Evolutionary conservation across 495 filamentous ascomycete species (phyloP).

Genomic region (Neurospora terricola): DNA sequence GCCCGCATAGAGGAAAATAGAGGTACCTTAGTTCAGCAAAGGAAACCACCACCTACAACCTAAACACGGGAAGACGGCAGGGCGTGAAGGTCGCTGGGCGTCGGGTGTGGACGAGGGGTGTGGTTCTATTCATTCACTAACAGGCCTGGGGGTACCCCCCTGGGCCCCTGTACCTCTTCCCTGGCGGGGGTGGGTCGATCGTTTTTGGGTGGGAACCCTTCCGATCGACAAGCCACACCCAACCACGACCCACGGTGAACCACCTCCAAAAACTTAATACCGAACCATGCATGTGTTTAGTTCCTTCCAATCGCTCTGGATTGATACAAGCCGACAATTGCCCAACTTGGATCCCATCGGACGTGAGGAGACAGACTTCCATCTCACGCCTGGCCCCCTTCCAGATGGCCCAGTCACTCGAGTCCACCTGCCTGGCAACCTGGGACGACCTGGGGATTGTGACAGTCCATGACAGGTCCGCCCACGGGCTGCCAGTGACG

Average conservation of each 20-base stretch:
- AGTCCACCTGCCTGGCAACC: not conserved
- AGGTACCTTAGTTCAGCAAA: not conserved
- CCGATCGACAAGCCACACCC: not conserved
- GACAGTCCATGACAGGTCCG: not conserved
- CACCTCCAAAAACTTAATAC: constrained; percentile 15
- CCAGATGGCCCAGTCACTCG: constrained; percentile 1
- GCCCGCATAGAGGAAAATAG: not conserved
- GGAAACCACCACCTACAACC: not conserved
- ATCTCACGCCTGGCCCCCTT: not conserved
- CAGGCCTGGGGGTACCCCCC: not conserved
- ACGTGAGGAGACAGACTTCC: not conserved
- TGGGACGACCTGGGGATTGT: not conserved
- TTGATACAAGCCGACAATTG: not conserved
- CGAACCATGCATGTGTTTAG: constrained; percentile 28
- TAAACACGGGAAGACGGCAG: not conserved
- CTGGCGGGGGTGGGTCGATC: not conserved
- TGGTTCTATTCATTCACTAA: not conserved
- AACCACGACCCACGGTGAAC: not conserved
- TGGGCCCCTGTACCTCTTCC: not conserved
- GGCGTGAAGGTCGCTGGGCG: not conserved
- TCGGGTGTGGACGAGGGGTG: not conserved
- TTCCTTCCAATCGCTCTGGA: constrained; percentile 8
- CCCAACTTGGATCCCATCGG: not conserved
- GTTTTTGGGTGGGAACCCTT: not conserved
- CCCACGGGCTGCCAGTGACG: not conserved